Conservation (phyloP, 2,329 filamentous ascomycete species). For the Talaromyces sp. region DNA sequence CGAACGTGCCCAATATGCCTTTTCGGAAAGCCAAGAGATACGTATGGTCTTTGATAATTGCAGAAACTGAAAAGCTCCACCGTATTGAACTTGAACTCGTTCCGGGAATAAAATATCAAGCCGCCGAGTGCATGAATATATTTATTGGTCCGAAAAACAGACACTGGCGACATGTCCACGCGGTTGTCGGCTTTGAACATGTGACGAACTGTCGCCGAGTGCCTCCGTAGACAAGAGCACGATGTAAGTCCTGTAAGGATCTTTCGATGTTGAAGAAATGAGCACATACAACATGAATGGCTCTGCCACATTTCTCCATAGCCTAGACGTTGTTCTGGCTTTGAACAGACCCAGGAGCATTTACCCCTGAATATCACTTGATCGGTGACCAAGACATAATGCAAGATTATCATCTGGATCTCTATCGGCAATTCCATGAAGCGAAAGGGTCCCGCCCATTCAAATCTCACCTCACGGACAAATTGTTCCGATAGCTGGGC, state of each 20-base stretch:
- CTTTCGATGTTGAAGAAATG: not conserved
- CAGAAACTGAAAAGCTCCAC: not conserved
- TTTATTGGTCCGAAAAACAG: not conserved
- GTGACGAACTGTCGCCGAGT: not conserved
- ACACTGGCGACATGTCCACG: not conserved
- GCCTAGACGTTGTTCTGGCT: not conserved
- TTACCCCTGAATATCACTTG: constrained; percentile 18
- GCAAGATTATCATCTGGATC: constrained; percentile 27
- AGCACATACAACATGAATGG: not conserved
- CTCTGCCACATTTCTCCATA: not conserved
- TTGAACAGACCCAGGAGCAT: not conserved
- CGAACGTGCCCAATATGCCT: not conserved
- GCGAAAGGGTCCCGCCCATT: constrained; percentile 17
- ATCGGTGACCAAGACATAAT: constrained; percentile 20
- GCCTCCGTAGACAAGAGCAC: not conserved
- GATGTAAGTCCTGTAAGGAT: not conserved
- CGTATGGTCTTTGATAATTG: not conserved
- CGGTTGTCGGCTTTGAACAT: not conserved
- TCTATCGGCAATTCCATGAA: constrained; percentile 28
- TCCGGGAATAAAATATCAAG: not conserved
- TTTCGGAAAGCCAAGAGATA: not conserved
- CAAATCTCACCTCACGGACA: not conserved
- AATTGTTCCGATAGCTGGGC: not conserved
- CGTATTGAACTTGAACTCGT: not conserved
- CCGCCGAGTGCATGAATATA: not conserved